Percentiles rank a stretch among this genome's conserved stretches.
phyloP scores from a whole-genome alignment of 495 filamentous ascomycete species.

The Neurospora tetraspora region DNA sequence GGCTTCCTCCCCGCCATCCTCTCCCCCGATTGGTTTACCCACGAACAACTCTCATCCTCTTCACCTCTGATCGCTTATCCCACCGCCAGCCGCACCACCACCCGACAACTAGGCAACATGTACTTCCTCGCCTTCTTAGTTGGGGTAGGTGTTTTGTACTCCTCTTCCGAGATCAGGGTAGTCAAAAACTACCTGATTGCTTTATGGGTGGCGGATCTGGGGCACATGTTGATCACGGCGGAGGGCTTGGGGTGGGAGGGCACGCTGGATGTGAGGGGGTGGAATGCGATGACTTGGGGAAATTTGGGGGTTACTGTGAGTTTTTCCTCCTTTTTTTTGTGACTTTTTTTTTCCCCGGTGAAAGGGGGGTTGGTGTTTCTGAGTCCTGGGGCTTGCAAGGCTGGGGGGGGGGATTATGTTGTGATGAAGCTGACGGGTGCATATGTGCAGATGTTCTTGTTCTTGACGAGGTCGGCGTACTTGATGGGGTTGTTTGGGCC shows the following conservation, averaged over 20 bases:
- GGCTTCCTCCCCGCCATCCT: constrained; percentile 48
- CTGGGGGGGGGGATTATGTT: too few species aligned
- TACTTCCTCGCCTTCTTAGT: constrained; percentile 58
- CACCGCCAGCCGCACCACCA: constrained; percentile 17
- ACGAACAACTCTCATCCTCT: constrained; percentile 40
- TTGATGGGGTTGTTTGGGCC: constrained; percentile 49
- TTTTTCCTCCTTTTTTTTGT: background rate
- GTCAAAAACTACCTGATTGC: constrained; percentile 58
- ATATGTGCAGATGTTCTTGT: constrained; percentile 34
- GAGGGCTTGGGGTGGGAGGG: constrained; percentile 45
- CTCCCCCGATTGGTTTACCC: constrained; percentile 47
- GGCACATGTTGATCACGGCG: constrained; percentile 56
- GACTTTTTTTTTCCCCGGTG: too few species aligned
- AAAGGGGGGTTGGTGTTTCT: background rate
- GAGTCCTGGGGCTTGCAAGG: too few species aligned
- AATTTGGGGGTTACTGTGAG: constrained; percentile 57
- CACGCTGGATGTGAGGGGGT: constrained; percentile 44
- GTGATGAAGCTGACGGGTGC: background rate
- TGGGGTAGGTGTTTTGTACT: constrained; percentile 48
- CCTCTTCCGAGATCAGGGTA: constrained; percentile 53
- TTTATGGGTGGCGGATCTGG: constrained; percentile 56
- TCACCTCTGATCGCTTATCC: constrained; percentile 17
- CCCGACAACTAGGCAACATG: constrained; percentile 52
- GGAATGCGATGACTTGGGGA: constrained; percentile 66
- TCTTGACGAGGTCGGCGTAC: constrained; percentile 46